Percentiles rank a stretch among this genome's conserved stretches.
Evolutionary conservation across 2,329 filamentous ascomycete genomes (phyloP).

Genomic region (Fusarium lyarnte): DNA sequence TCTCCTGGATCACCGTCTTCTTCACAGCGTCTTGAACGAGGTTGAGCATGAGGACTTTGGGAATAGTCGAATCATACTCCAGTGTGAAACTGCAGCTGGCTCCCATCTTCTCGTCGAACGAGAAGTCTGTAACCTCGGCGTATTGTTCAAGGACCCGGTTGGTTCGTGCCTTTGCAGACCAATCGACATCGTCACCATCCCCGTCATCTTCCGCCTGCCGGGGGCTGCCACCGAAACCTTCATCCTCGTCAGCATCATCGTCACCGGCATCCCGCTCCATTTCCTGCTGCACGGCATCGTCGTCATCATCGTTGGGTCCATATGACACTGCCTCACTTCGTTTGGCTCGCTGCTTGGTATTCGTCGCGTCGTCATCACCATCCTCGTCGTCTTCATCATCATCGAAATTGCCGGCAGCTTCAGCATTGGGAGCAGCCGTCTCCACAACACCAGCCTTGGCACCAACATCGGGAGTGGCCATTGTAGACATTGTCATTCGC

Average conservation of each 20-base stretch:
- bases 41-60: constrained; percentile 93
- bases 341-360: constrained; percentile 78
- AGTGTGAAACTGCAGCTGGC: constrained; percentile 83
- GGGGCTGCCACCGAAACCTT: constrained; percentile 62
- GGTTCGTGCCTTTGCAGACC: constrained; percentile 62
- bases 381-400: constrained; percentile 69
- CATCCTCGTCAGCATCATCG: constrained; percentile 67
- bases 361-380: constrained; percentile 81
- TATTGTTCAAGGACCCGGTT: constrained; percentile 71
- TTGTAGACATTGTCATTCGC: constrained; percentile 71
- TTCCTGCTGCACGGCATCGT: constrained; percentile 75
- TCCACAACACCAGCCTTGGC: constrained; percentile 63
- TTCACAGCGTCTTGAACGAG: constrained; percentile 84
- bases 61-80: constrained; percentile 80
- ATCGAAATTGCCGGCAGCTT: constrained; percentile 47
- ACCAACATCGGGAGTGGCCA: constrained; percentile 79
- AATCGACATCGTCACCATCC: constrained; percentile 48
- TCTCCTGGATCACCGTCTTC: constrained; percentile 86
- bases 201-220: constrained; percentile 54
- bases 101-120: constrained; percentile 79
- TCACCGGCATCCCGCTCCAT: constrained; percentile 69
- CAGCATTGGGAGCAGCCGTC: constrained; percentile 52
- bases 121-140: constrained; percentile 77
- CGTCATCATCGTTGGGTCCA: constrained; percentile 91
- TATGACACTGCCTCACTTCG: constrained; percentile 86